phyloP scores from a whole-genome alignment of 805 yeast species.

The Kluyveromyces aestuarii region DNA sequence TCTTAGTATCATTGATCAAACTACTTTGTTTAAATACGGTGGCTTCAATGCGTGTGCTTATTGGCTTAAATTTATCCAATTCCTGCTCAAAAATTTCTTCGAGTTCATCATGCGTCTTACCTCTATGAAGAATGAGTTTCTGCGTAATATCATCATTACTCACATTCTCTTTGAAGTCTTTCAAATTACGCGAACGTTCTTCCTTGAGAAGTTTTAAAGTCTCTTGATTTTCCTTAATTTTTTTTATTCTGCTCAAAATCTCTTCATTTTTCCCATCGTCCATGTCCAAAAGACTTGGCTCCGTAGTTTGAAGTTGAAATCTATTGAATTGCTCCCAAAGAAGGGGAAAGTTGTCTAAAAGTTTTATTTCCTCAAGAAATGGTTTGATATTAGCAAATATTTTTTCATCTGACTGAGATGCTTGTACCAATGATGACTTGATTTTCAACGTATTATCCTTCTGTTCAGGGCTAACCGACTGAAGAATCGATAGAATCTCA shows the following conservation, averaged over 20 bases:
- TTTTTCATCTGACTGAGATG: conserved; percentile 49
- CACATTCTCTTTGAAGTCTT: conserved; percentile 57
- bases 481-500: conserved; percentile 26
- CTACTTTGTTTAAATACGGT: conserved; percentile 58
- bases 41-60: conserved; percentile 55
- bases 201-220: conserved; percentile 53
- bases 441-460: conserved; percentile 50
- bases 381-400: conserved; percentile 40
- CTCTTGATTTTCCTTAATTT: conserved; percentile 47
- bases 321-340: conserved; percentile 32
- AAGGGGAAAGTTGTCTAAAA: conserved; percentile 37
- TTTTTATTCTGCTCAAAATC: conserved; percentile 33
- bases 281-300: conserved; percentile 52
- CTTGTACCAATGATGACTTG: conserved; percentile 52
- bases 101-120: conserved; percentile 48
- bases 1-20: conserved; percentile 38
- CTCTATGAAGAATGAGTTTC: conserved; percentile 55
- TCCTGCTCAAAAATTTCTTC: conserved; percentile 59
- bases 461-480: conserved; percentile 30
- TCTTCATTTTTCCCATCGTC: conserved; percentile 39
- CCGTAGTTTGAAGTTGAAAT: conserved; percentile 9
- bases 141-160: conserved; percentile 82
- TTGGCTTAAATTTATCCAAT: conserved; percentile 65
- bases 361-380: conserved; percentile 33
- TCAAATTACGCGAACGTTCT: conserved; percentile 53